Conservation (phyloP, 495 filamentous ascomycete species). For the Penicillium cosmopolitanum region DNA sequence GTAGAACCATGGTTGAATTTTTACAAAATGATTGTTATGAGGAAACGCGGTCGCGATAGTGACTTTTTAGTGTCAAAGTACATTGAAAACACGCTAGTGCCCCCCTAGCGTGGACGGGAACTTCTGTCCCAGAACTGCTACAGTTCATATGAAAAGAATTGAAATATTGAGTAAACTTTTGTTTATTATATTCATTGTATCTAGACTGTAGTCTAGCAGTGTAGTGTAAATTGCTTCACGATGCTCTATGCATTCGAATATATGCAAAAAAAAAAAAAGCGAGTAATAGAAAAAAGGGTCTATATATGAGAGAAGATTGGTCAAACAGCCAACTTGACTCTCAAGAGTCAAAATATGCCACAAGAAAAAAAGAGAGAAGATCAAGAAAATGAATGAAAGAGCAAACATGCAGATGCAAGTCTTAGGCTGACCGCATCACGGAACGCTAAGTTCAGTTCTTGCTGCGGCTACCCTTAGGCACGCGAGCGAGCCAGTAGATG, state of each 20-base stretch:
- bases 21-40: too few species aligned
- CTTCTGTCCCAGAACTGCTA: too few species aligned
- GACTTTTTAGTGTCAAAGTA: too few species aligned
- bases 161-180: background rate
- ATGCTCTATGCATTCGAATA: background rate
- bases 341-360: background rate
- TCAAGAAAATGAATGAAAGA: background rate
- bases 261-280: background rate
- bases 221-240: background rate
- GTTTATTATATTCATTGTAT: background rate
- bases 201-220: background rate
- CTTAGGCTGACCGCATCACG: background rate
- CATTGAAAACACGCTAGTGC: too few species aligned
- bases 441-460: conserved; percentile 22
- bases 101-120: too few species aligned
- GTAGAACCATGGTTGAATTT: too few species aligned
- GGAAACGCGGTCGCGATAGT: too few species aligned
- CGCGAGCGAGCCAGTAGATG: conserved; percentile 79
- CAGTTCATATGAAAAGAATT: background rate
- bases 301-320: background rate
- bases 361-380: background rate
- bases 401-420: background rate
- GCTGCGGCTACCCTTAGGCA: conserved; percentile 63
- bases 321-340: too few species aligned
- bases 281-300: background rate